Base-by-base conservation (phyloP, 2,329 filamentous ascomycete genomes). In the Tolypocladium album region DNA sequence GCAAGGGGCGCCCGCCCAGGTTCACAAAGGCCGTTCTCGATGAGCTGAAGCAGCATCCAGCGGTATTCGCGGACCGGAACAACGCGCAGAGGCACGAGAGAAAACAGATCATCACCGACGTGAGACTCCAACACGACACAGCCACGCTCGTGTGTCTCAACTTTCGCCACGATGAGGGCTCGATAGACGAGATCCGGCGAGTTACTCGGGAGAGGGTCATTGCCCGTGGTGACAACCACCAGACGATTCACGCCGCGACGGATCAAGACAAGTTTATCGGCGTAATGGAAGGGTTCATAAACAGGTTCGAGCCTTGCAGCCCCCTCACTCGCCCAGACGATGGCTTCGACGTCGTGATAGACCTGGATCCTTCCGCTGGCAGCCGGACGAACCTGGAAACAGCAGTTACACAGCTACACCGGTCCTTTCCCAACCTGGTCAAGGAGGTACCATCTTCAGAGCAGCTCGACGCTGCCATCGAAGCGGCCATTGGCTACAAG, bases 251-350 rank as follows among this genome's bases (percentile, higher is more conserved):
- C 68, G 92, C 93, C 13, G 88, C 84, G 55, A 88, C 89, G 60
- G 83, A 88, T 53, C 75, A 79, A 55, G 76, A 81, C 22, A 93
- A 96, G 72, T 90, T 94, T 59, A 79, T 94, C 55, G 84, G 85
- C 6, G 96, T 99, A 67, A 97, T 99, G 94, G 90, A 97, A 67
- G 90, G 91, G 3, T 99, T 99, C 74, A 80, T 99, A 65, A 74
- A 83, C 15, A 86, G 94, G 42, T 97, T 96, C 70, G 89, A 99
- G 75, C 83, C 88, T 24, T 80, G 92, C 61, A 83, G 92, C 64
- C 76, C 81, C 0, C 80, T 85, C 22, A 76, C 75, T 9, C 72
- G 76, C n/a, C 92, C 94, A 0, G 94, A 99, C 69, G 80, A 87
- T 64, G 81, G 82, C 8, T 99, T 99, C 67, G 90, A 97, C 68